phyloP scores from a whole-genome alignment of 2,329 filamentous ascomycete species.

The Monosporascus ibericus region DNA sequence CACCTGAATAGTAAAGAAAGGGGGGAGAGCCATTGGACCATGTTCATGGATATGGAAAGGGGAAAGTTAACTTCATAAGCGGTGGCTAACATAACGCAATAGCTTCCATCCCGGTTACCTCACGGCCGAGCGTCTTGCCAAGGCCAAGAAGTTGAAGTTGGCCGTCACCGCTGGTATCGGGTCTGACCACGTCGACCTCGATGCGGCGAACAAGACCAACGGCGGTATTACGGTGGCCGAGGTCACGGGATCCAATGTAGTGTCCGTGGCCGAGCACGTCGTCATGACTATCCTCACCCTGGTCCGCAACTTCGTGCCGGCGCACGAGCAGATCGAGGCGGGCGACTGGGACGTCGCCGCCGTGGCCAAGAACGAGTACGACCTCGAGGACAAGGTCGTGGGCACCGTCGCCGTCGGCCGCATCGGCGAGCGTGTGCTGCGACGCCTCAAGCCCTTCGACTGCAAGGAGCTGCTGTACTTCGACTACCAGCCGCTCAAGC shows the following conservation, averaged over 20 bases:
- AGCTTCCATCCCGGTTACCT: conserved; percentile 99
- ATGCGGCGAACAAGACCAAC: conserved; percentile 97
- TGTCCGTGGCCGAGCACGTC: conserved; percentile 97
- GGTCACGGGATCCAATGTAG: conserved; percentile 96
- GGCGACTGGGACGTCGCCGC: conserved; percentile 95
- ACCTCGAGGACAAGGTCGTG: conserved; percentile 95
- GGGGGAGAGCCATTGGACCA: no score
- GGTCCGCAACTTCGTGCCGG: conserved; percentile 96
- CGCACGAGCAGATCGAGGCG: conserved; percentile 83
- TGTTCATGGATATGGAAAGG: no score
- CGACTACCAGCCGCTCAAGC: conserved; percentile 90
- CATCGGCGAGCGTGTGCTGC: conserved; percentile 95
- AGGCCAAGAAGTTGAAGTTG: conserved; percentile 98
- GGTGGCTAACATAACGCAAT: conserved; percentile 11
- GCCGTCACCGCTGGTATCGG: conserved; percentile 96
- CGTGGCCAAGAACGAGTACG: conserved; percentile 96
- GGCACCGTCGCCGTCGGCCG: conserved; percentile 96
- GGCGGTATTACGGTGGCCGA: conserved; percentile 95
- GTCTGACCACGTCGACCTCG: conserved; percentile 95
- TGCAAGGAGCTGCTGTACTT: conserved; percentile 99
- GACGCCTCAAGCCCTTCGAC: conserved; percentile 93
- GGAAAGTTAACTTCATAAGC: no score
- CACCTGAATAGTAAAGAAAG: not conserved
- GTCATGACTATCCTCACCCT: conserved; percentile 97
- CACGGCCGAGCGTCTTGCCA: conserved; percentile 89